Evolutionary conservation across 2,329 filamentous ascomycete species (phyloP).

Genomic region (Beauveria sp.): DNA sequence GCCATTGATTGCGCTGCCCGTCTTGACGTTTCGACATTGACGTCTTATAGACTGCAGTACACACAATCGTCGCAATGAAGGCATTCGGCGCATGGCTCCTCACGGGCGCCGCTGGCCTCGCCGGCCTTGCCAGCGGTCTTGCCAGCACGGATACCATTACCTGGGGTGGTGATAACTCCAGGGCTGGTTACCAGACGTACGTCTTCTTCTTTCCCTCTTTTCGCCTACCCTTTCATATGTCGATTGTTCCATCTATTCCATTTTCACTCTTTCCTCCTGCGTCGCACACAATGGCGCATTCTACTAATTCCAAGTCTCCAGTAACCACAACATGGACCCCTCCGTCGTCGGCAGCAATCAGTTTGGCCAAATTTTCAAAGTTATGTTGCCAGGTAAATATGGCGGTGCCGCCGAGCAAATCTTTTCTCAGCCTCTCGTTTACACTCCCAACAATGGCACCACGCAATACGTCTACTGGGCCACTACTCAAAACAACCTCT

Average conservation of each 20-base stretch:
- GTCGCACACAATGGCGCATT: not conserved
- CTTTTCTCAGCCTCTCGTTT: constrained; percentile 40
- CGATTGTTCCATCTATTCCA: too few relatives aligned
- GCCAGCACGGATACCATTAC: constrained; percentile 49
- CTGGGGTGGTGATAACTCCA: constrained; percentile 49
- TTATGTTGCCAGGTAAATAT: constrained; percentile 43
- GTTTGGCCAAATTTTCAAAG: constrained; percentile 49
- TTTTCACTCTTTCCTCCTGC: not conserved
- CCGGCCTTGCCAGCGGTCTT: constrained; percentile 27
- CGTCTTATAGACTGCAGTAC: not conserved
- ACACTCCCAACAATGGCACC: constrained; percentile 38
- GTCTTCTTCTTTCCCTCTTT: constrained; percentile 14
- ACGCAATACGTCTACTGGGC: constrained; percentile 48
- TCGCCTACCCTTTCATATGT: too few relatives aligned
- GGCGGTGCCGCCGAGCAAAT: constrained; percentile 42
- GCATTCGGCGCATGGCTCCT: constrained; percentile 20
- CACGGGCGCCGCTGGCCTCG: constrained; percentile 26
- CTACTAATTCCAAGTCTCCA: constrained; percentile 10
- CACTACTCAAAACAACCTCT: constrained; percentile 50
- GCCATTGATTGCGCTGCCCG: not conserved
- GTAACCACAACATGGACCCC: constrained; percentile 57
- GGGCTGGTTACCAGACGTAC: constrained; percentile 45
- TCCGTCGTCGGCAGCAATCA: constrained; percentile 45
- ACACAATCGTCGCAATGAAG: constrained; percentile 17
- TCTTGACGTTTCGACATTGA: not conserved